A percentile compares a stretch with the other conserved stretches of the same genome.
phyloP scores from a whole-genome alignment of 305 asterid genomes.

The Plantago lanceolata region DNA sequence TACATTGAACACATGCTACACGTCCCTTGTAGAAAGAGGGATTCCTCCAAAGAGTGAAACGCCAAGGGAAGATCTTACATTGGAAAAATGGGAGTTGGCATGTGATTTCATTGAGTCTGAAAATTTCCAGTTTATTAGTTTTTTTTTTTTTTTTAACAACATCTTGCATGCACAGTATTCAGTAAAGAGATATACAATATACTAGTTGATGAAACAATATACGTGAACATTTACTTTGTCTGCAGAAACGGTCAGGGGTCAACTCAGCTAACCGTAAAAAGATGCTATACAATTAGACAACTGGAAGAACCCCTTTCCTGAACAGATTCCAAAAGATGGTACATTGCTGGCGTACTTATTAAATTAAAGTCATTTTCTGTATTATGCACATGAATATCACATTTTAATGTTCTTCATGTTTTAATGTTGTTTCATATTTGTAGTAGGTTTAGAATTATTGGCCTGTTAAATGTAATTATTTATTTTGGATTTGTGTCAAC shows the following conservation, averaged over 20 bases:
- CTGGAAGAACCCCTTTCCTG: not conserved
- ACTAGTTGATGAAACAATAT: no score
- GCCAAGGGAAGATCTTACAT: not conserved
- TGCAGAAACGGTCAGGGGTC: not conserved
- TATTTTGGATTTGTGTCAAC: no score
- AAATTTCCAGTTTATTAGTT: not conserved
- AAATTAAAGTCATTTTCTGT: not conserved
- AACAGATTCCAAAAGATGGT: no score
- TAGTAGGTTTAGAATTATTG: no score
- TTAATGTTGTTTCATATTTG: no score
- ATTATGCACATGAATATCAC: no score
- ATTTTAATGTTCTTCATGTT: no score
- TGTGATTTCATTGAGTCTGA: conserved; percentile 1
- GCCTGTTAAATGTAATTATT: no score
- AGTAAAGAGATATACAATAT: no score
- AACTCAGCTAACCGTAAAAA: not conserved
- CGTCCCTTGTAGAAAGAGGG: not conserved
- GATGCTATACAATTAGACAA: not conserved
- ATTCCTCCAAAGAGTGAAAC: not conserved
- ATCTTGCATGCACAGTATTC: no score
- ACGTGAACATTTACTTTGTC: no score
- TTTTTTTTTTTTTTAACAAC: no score
- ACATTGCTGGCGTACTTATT: not conserved
- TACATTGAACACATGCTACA: not conserved
- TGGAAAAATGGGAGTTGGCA: not conserved